Conservation (phyloP, 1,284 basidiomycete genomes). For the Sphagnurus paluster region DNA sequence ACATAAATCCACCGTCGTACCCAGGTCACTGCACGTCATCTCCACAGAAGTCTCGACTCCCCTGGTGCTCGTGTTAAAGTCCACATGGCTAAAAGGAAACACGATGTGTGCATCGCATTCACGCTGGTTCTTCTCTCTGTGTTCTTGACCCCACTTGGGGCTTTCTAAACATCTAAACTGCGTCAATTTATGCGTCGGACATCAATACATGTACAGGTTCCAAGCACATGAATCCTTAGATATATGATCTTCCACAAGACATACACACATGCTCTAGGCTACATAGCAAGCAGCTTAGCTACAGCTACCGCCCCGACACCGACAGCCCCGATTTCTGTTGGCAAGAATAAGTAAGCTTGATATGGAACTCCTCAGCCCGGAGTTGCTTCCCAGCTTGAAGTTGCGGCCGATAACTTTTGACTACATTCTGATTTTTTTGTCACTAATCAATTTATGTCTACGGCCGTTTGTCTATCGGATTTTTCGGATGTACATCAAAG, state of each 20-base stretch:
- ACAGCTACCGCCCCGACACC: neutral
- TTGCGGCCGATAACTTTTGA: neutral
- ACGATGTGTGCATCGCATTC: conserved; percentile 8
- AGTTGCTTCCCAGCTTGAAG: neutral
- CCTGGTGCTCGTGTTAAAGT: conserved; percentile 11
- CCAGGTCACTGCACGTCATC: conserved; percentile 9
- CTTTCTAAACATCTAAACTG: conserved; percentile 4
- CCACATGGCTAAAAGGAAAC: conserved; percentile 15
- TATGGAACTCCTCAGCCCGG: neutral
- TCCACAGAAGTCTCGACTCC: conserved; percentile 2
- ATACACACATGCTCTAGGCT: conserved; percentile 9
- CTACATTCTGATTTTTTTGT: neutral
- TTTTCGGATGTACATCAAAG: conserved; percentile 2
- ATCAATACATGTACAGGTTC: no score
- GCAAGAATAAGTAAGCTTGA: no score
- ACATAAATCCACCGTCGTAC: neutral
- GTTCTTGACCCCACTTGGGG: conserved; percentile 9
- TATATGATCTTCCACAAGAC: conserved; percentile 9
- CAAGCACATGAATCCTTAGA: conserved; percentile 6
- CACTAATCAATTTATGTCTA: neutral
- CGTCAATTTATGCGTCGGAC: conserved; percentile 1
- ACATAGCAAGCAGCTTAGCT: no score
- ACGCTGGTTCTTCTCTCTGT: conserved; percentile 4
- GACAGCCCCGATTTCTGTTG: neutral
- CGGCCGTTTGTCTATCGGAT: conserved; percentile 1